Percentiles rank a stretch among this genome's conserved stretches.
These are phyloP conservation scores for Tulasnella sp. DNA, from an alignment of 768 basidiomycete genomes.

Conservation along the genomic window DNA sequence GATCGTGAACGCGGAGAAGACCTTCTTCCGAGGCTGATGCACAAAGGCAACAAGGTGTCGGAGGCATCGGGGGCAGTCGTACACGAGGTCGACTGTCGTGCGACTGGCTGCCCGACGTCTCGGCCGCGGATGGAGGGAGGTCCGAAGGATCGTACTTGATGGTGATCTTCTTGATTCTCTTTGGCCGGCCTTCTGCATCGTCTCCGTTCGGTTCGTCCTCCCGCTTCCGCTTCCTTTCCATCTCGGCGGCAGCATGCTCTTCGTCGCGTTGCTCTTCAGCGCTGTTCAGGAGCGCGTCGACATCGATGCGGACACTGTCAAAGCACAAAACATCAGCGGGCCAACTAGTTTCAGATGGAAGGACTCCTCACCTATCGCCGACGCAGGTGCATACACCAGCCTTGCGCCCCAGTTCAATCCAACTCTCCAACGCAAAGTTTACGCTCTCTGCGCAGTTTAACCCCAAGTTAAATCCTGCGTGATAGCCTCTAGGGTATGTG, in stretches of 20 bases:
- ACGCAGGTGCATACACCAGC: constrained; percentile 78
- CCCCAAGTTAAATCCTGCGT: constrained; percentile 54
- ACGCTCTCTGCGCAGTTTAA: constrained; percentile 54
- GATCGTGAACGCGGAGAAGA: constrained; percentile 66
- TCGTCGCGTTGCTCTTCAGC: constrained; percentile 56
- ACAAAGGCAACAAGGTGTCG: constrained; percentile 67
- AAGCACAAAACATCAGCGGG: constrained; percentile 21
- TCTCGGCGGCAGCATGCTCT: constrained; percentile 46
- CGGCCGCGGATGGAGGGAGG: background rate
- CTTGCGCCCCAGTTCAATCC: constrained; percentile 76
- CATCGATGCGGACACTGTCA: constrained; percentile 86
- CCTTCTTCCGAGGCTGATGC: constrained; percentile 57
- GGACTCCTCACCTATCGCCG: constrained; percentile 60
- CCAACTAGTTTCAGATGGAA: constrained; percentile 20
- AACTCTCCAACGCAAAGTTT: constrained; percentile 53
- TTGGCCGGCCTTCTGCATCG: constrained; percentile 35
- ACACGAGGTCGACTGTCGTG: constrained; percentile 1
- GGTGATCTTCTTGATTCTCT: constrained; percentile 34
- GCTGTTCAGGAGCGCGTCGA: constrained; percentile 79
- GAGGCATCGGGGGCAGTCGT: constrained; percentile 62
- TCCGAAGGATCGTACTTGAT: constrained; percentile 33
- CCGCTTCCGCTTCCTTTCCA: constrained; percentile 53
- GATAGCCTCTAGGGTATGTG: constrained; percentile 53
- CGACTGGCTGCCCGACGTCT: background rate
- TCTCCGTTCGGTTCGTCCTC: constrained; percentile 45